These are phyloP conservation scores for Fusarium kyushuense DNA, from an alignment of 2,329 filamentous ascomycete genomes.

Conservation along the genomic window DNA sequence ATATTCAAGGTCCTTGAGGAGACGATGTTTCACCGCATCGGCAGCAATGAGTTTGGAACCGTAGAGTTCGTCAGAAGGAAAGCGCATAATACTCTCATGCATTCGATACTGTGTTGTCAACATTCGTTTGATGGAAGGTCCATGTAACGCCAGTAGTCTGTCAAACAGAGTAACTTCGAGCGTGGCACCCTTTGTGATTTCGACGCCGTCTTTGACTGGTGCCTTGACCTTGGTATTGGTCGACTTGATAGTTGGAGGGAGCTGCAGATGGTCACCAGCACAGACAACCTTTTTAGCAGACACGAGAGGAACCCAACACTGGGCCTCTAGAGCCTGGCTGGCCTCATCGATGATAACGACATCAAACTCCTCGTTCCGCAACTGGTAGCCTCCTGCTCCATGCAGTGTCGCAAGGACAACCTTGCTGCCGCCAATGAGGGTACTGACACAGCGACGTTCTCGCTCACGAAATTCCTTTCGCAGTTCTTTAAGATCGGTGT, in stretches of 20 bases:
- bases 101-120: constrained; percentile 98
- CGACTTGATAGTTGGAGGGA: constrained; percentile 95
- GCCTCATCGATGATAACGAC: constrained; percentile 97
- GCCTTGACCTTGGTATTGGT: constrained; percentile 65
- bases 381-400: constrained; percentile 86
- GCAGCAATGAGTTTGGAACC: constrained; percentile 84
- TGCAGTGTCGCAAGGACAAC: constrained; percentile 94
- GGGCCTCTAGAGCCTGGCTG: constrained; percentile 93
- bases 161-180: constrained; percentile 96
- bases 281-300: constrained; percentile 86
- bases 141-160: constrained; percentile 84
- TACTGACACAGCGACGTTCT: constrained; percentile 83
- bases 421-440: constrained; percentile 80
- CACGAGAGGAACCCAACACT: constrained; percentile 94
- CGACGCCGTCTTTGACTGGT: constrained; percentile 53
- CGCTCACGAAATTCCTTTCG: constrained; percentile 89
- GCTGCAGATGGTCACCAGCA: constrained; percentile 92
- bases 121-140: constrained; percentile 88
- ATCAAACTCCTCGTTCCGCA: constrained; percentile 85
- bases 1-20: constrained; percentile 84
- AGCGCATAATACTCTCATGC: constrained; percentile 95
- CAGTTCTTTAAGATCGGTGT: constrained; percentile 84
- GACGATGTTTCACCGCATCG: constrained; percentile 77
- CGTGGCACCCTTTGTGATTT: constrained; percentile 65
- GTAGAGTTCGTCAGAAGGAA: constrained; percentile 91